A percentile compares a stretch with the other conserved stretches of the same genome.
phyloP scores from a whole-genome alignment of 208 protist genomes.

The Leishmania arabica region DNA sequence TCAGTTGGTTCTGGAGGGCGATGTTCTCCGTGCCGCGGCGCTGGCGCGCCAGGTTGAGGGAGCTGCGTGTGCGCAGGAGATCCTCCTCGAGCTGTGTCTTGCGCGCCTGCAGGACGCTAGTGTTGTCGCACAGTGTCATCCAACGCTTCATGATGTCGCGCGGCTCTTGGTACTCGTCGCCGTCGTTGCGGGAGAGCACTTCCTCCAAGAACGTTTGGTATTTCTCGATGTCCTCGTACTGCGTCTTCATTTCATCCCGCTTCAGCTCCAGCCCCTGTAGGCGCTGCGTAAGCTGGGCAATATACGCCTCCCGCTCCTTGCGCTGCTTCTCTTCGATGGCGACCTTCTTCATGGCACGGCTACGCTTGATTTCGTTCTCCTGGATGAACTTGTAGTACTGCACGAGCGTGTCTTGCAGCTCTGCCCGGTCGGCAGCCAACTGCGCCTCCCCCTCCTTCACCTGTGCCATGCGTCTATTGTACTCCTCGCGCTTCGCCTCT shows the following conservation, averaged over 20 bases:
- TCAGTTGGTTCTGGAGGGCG: slow-evolving; percentile 89
- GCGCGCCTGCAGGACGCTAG: slow-evolving; percentile 87
- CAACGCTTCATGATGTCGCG: slow-evolving; percentile 91
- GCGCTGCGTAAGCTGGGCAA: slow-evolving; percentile 59
- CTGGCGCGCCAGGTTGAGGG: slow-evolving; percentile 79
- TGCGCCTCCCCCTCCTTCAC: slow-evolving; percentile 84
- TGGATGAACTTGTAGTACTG: slow-evolving; percentile 96
- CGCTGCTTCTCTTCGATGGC: slow-evolving; percentile 80
- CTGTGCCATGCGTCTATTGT: slow-evolving; percentile 81
- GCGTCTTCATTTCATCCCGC: slow-evolving; percentile 56
- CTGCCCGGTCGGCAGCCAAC: slow-evolving; percentile 71
- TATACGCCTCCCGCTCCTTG: slow-evolving; percentile 87
- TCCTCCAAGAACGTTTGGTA: slow-evolving; percentile 92
- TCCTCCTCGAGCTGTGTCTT: slow-evolving; percentile 93
- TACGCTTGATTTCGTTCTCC: slow-evolving; percentile 93
- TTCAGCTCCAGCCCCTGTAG: slow-evolving; percentile 58
- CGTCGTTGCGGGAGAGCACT: slow-evolving; percentile 88
- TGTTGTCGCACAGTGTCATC: slow-evolving; percentile 92
- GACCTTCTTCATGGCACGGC: slow-evolving; percentile 86
- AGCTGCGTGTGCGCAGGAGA: slow-evolving; percentile 86
- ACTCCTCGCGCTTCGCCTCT: slow-evolving; percentile 86
- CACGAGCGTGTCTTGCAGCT: slow-evolving; percentile 91
- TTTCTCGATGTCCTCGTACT: slow-evolving; percentile 72
- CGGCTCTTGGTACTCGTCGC: slow-evolving; percentile 92
- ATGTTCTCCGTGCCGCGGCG: slow-evolving; percentile 86